Percentiles rank a stretch among this genome's conserved stretches.
Conservation (phyloP, 768 basidiomycete species). For the Rhodosporidiobolus sp. region DNA sequence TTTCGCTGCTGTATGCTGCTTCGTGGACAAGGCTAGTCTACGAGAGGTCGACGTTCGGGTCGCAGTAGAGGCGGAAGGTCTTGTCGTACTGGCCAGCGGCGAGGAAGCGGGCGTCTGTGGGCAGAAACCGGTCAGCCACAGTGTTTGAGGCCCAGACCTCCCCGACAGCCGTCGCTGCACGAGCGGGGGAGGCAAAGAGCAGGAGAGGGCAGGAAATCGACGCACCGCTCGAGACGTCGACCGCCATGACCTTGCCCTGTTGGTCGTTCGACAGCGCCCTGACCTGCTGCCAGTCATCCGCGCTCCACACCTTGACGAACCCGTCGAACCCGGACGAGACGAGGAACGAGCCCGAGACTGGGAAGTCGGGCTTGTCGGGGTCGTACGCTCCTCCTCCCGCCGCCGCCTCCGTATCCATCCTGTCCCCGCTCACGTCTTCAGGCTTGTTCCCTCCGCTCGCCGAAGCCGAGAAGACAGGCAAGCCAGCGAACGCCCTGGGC, state of each 20-base stretch:
- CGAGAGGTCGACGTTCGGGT: slow-evolving; percentile 24
- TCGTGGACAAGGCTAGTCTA: background rate
- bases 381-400: slow-evolving; percentile 54
- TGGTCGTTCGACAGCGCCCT: slow-evolving; percentile 85
- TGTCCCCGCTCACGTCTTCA: slow-evolving; percentile 21
- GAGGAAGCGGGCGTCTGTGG: slow-evolving; percentile 36
- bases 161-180: background rate
- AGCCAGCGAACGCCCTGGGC: slow-evolving; percentile 25
- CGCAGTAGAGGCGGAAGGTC: slow-evolving; percentile 28
- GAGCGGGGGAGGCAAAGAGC: background rate
- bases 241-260: slow-evolving; percentile 94
- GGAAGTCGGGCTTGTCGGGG: slow-evolving; percentile 60
- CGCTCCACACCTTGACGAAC: slow-evolving; percentile 91
- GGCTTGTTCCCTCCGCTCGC: slow-evolving; percentile 24
- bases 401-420: slow-evolving; percentile 19
- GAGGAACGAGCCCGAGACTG: slow-evolving; percentile 85
- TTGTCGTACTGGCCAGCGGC: slow-evolving; percentile 31
- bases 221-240: slow-evolving; percentile 70
- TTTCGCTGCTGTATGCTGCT: background rate
- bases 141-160: no score
- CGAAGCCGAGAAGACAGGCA: slow-evolving; percentile 27
- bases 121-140: background rate
- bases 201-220: slow-evolving; percentile 5
- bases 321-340: slow-evolving; percentile 93
- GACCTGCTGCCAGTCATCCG: slow-evolving; percentile 95